Conservation (phyloP, 768 basidiomycete species). For the Rhizopogon rudus region DNA sequence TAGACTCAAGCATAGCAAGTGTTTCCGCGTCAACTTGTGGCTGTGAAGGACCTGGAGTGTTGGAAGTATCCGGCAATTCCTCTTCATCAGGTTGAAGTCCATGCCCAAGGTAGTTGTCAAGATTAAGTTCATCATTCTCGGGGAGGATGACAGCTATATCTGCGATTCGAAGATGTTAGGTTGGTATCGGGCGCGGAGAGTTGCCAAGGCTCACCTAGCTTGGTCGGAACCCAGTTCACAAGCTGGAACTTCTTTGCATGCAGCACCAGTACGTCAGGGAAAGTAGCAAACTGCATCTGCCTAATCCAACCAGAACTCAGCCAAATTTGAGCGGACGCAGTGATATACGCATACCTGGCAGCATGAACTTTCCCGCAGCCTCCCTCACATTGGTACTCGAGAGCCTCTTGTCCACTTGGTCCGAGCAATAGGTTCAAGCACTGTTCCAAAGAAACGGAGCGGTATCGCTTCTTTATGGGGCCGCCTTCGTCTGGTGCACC, state of each 20-base stretch:
- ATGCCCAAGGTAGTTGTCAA: conserved; percentile 60
- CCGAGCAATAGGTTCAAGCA: conserved; percentile 54
- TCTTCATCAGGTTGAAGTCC: conserved; percentile 70
- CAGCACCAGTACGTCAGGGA: conserved; percentile 84
- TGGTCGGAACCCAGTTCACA: conserved; percentile 94
- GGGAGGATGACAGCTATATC: conserved; percentile 85
- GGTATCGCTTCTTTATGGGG: conserved; percentile 51
- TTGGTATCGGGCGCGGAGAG: background rate
- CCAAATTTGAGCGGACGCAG: background rate
- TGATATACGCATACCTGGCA: conserved; percentile 11
- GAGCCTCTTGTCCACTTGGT: conserved; percentile 46
- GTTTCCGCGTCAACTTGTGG: conserved; percentile 74
- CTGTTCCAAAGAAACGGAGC: conserved; percentile 51
- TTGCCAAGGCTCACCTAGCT: conserved; percentile 63
- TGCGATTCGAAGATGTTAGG: conserved; percentile 22
- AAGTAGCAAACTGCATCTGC: conserved; percentile 72
- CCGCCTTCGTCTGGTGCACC: background rate
- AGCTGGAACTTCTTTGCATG: conserved; percentile 94
- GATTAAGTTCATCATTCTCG: conserved; percentile 45
- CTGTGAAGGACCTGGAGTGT: conserved; percentile 32
- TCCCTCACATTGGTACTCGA: conserved; percentile 79
- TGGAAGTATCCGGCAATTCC: conserved; percentile 56
- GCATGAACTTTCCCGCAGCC: conserved; percentile 70
- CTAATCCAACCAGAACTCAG: conserved; percentile 31
- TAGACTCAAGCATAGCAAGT: conserved; percentile 71